phyloP scores from a whole-genome alignment of 768 basidiomycete genomes.

The Paxillus rubicundulus region DNA sequence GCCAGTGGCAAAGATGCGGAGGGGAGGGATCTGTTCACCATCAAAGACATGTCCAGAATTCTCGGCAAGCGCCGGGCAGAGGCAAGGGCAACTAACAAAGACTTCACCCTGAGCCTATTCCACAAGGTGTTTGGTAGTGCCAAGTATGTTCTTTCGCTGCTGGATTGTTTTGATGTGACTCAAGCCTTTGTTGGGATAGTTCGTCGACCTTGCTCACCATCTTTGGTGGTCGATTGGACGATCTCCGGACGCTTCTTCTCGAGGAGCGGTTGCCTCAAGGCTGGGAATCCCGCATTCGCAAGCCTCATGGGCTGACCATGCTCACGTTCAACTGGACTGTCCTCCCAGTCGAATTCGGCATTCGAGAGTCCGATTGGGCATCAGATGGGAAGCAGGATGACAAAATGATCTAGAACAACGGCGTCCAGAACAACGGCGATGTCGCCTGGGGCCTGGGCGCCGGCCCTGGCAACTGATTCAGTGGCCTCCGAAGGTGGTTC shows the following conservation, averaged over 20 bases:
- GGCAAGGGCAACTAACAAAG: constrained; percentile 50
- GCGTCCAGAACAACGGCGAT: too few relatives aligned
- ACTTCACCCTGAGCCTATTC: constrained; percentile 48
- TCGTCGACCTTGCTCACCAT: constrained; percentile 65
- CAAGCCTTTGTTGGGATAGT: constrained; percentile 32
- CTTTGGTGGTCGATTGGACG: constrained; percentile 62
- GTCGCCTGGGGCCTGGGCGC: too few relatives aligned
- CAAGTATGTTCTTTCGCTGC: constrained; percentile 47
- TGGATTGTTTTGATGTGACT: neutral
- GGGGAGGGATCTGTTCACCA: constrained; percentile 47
- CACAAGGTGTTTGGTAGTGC: constrained; percentile 69
- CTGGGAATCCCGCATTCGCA: constrained; percentile 63
- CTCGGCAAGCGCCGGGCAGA: constrained; percentile 62
- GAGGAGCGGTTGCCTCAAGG: constrained; percentile 71
- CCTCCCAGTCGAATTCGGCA: constrained; percentile 23
- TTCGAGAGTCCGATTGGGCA: constrained; percentile 22
- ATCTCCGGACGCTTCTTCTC: constrained; percentile 51
- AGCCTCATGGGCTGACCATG: constrained; percentile 60
- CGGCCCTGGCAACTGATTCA: too few relatives aligned
- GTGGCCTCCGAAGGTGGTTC: too few relatives aligned
- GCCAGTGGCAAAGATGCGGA: constrained; percentile 58
- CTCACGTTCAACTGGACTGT: constrained; percentile 47
- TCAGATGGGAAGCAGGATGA: neutral
- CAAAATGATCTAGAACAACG: too few relatives aligned
- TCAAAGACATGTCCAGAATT: constrained; percentile 57